phyloP scores from a whole-genome alignment of 139 green algal species.

The Picochlorum costavermella region DNA sequence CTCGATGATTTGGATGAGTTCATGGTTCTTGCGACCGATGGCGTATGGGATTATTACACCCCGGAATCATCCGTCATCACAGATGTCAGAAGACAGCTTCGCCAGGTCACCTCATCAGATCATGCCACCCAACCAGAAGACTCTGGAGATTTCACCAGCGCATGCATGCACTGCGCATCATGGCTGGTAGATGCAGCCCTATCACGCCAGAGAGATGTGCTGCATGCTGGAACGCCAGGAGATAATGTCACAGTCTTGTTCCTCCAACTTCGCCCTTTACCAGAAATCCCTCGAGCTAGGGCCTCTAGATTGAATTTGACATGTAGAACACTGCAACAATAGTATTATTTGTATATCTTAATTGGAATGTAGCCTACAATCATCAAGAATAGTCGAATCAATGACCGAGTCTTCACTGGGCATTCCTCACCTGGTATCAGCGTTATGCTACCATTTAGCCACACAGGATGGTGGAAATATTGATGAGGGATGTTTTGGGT shows the following conservation, averaged over 20 bases:
- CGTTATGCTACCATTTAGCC: neutral
- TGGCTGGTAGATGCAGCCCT: slow-evolving; percentile 25
- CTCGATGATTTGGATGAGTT: slow-evolving; percentile 20
- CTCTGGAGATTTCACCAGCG: neutral
- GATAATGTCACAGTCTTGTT: slow-evolving; percentile 33
- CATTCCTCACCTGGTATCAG: neutral
- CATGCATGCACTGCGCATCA: slow-evolving; percentile 1
- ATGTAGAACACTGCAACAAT: neutral
- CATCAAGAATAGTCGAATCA: no score
- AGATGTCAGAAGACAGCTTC: slow-evolving; percentile 16
- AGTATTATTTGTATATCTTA: no score
- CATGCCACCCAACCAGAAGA: neutral
- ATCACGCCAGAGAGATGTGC: slow-evolving; percentile 8
- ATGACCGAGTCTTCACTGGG: neutral
- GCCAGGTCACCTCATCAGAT: slow-evolving; percentile 11
- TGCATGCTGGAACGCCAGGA: slow-evolving; percentile 19
- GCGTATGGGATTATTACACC: slow-evolving; percentile 35
- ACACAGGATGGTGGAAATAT: neutral
- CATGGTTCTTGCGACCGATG: slow-evolving; percentile 25
- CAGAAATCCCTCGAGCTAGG: slow-evolving; percentile 12
- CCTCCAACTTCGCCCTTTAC: slow-evolving; percentile 15
- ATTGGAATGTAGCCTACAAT: no score
- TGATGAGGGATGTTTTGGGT: neutral
- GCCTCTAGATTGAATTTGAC: slow-evolving; percentile 23
- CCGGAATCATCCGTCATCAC: slow-evolving; percentile 22